phyloP scores from a whole-genome alignment of 306 rosid genomes.

The Cicer judaicum region DNA sequence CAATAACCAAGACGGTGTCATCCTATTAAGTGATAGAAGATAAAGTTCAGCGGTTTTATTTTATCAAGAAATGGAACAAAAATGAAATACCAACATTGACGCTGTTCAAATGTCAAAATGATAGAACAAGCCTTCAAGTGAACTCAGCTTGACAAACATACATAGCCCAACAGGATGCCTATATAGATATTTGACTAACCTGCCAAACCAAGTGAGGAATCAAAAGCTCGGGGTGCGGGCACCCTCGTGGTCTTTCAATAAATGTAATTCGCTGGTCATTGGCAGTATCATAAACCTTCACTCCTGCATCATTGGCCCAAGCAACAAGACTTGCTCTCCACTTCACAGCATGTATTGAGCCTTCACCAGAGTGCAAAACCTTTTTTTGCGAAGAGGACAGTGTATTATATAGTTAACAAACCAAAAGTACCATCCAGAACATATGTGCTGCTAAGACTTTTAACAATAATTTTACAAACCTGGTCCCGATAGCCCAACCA shows the following conservation, averaged over 20 bases:
- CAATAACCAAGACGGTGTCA: conserved; percentile 86
- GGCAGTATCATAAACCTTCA: conserved; percentile 91
- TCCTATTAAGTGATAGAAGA: conserved; percentile 63
- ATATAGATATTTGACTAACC: conserved; percentile 63
- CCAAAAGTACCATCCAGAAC: conserved; percentile 30
- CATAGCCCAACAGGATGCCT: conserved; percentile 37
- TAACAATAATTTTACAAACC: conserved; percentile 57
- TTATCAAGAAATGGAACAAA: conserved; percentile 33
- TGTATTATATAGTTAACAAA: conserved; percentile 41
- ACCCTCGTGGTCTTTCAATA: conserved; percentile 92
- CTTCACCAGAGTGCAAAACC: conserved; percentile 99
- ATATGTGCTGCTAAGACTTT: conserved; percentile 24
- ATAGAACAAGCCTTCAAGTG: conserved; percentile 30
- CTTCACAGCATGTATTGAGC: conserved; percentile 94
- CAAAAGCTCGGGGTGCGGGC: conserved; percentile 91
- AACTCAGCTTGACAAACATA: conserved; percentile 34
- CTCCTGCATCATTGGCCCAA: conserved; percentile 97
- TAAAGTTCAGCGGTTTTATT: conserved; percentile 44
- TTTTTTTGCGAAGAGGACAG: conserved; percentile 41
- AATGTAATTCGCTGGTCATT: conserved; percentile 91
- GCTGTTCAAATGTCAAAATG: conserved; percentile 14
- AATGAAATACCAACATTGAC: conserved; percentile 24
- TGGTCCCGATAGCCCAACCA: conserved; percentile 96
- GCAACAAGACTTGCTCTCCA: conserved; percentile 98
- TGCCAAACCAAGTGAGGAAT: conserved; percentile 98